Base-by-base conservation (phyloP, 2,329 filamentous ascomycete species). In the Aplosporella prunicola region DNA sequence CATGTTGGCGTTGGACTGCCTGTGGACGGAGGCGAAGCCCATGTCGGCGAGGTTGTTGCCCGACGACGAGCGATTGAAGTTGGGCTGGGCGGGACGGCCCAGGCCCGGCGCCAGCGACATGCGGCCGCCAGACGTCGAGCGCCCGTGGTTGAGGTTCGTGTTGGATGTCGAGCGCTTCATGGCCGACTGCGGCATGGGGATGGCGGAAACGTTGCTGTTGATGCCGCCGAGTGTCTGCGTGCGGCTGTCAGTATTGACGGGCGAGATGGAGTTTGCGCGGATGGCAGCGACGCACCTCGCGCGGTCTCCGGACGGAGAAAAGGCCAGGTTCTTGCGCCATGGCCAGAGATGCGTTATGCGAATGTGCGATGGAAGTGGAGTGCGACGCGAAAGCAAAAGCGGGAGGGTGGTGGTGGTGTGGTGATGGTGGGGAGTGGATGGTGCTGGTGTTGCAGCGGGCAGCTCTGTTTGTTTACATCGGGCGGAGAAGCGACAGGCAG, bases 131-230 rank as follows among this genome's bases (percentile, higher is more conserved):
- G 88, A 94, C 51, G 84, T 76, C 18, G 85, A 86, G 50, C 89
- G 85, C 48, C 69, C 77, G 68, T 93, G 84, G 56, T 80, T 78
- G 51, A 77, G 69, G 54, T 77, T 76, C 45, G 77, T 78, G 49
- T 78, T 78, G 9, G 86, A 88, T 54, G 79, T 91, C 20, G 84
- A 82, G 59, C 91, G 84, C 68, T 98, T 98, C 73, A 98, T 81
- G 26, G 87, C 85, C 26, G 89, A 96, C 18, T 83, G 74, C 7
- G 91, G 89, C 64, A 93, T 86, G 14, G 91, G 91, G 45, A 98
- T 84, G 15, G 78, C 76, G 14, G 83, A 82, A 60, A 52, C 52
- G 46, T 87, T 89, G 59, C 80, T 77, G 58, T 78, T 89, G 54
- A 94, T 78, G 48, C 79, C 80, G 47, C 82, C 88, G 43, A 96